Percentiles rank a stretch among this genome's conserved stretches.
Conservation (phyloP, 2,329 filamentous ascomycete species). For the Knoxdaviesia proteae region DNA sequence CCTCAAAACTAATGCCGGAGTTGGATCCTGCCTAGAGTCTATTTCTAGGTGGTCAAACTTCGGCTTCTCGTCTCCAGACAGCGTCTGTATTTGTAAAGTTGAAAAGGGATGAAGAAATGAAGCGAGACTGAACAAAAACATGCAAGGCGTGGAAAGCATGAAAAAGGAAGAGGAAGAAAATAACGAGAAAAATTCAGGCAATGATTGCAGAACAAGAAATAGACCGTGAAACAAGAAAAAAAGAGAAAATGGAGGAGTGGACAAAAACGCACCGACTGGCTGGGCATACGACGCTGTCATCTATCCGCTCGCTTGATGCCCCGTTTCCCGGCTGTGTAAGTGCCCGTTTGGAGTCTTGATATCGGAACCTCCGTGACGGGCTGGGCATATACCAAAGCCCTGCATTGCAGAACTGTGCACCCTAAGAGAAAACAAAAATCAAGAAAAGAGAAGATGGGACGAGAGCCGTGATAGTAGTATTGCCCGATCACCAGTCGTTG, state of each 20-base stretch:
- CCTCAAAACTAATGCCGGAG: too few relatives aligned
- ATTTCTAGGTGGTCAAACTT: too few relatives aligned
- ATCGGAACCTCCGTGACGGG: not conserved
- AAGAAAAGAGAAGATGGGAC: not conserved
- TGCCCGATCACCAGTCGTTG: conserved; percentile 13
- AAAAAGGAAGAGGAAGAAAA: not conserved
- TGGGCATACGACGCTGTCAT: too few relatives aligned
- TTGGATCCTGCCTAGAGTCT: too few relatives aligned
- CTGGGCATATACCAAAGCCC: not conserved
- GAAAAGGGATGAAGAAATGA: not conserved
- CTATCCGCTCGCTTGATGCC: too few relatives aligned
- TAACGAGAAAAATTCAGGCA: not conserved
- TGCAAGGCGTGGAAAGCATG: not conserved
- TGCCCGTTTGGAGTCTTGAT: not conserved
- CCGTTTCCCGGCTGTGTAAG: too few relatives aligned
- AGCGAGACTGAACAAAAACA: not conserved
- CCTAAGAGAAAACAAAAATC: not conserved
- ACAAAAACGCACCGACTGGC: not conserved
- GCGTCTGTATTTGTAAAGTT: not conserved
- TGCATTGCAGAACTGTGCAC: not conserved
- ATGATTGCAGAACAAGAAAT: not conserved
- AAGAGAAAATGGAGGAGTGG: not conserved
- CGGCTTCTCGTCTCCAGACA: too few relatives aligned
- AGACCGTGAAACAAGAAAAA: not conserved
- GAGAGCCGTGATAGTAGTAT: not conserved